Base-by-base conservation (phyloP, 805 yeast species). In the Candida parachauliodes region DNA sequence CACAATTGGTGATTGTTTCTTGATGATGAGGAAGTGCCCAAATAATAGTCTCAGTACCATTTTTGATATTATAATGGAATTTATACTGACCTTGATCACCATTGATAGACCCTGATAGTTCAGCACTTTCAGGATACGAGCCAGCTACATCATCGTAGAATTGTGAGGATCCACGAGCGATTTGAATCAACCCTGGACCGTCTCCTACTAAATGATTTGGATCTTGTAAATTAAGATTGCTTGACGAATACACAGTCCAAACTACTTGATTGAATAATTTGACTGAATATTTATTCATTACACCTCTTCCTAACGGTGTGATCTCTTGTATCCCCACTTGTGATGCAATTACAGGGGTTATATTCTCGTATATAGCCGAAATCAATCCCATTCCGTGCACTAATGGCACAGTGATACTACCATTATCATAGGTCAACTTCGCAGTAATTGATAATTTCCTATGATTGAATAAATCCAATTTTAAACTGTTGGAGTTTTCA, bases 331-430 rank as follows among this genome's bases (percentile, higher is more conserved):
- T 65, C 0, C 94, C 95, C 19, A 83, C 83, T 20, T 70, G 72
- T 17, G 85, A 76, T n/a, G 72, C 68, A 18, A 83, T 46, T 38
- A 65, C 55, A 1, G 88, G 85, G 15, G 65, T 66, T 45, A 79
- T 56, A 42, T 66, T 62, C 5, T 60, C 59, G 52, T 72, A 68
- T 41, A 79, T 59, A 16, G 81, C 88, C 12, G 95, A 82, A 11
- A 85, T 72, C 42, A 83, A 78, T 1, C 95, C 95, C 76, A 72
- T 72, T 23, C 97, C 96, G 54, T 83, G 88, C 4, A 81, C 83
- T 32, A 84, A 51, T 2, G 89, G 88, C 19, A 72, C 48, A n/a
- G 59, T 54, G 27, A 78, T 50, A 20, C 74, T 66, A 0, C 89
- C 91, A 11, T 31, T 23, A 16, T 17, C 20, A 15, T 34, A 24